Evolutionary conservation across 2,329 filamentous ascomycete genomes (phyloP).

Genomic region (Verruconis gallopava): DNA sequence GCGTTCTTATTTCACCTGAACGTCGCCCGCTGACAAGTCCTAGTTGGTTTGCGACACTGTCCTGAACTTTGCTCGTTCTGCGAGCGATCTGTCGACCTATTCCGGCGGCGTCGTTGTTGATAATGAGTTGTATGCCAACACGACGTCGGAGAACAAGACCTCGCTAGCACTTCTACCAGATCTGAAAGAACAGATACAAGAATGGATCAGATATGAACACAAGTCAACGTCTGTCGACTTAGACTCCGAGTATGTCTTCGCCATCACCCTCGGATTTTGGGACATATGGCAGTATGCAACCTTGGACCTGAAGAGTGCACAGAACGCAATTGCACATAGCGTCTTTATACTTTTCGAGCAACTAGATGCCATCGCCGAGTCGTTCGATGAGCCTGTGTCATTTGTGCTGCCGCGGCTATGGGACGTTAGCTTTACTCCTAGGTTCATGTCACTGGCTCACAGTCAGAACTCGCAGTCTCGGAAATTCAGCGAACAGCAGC

Average conservation of each 20-base stretch:
- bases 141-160: constrained; percentile 14
- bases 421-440: constrained; percentile 25
- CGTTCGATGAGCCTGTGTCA: constrained; percentile 16
- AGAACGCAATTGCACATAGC: constrained; percentile 21
- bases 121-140: constrained; percentile 20
- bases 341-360: constrained; percentile 22
- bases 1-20: not conserved
- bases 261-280: constrained; percentile 25
- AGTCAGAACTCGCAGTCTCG: constrained; percentile 14
- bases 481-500: constrained; percentile 22
- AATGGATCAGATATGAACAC: constrained; percentile 21
- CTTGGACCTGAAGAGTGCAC: constrained; percentile 18
- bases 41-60: constrained; percentile 24
- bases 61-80: constrained; percentile 25
- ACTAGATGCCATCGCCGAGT: constrained; percentile 21
- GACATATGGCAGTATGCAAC: constrained; percentile 23
- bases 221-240: constrained; percentile 16
- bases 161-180: constrained; percentile 18
- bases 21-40: constrained; percentile 15
- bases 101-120: constrained; percentile 19
- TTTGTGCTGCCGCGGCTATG: constrained; percentile 21
- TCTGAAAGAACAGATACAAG: constrained; percentile 25
- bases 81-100: not conserved
- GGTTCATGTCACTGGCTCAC: constrained; percentile 16
- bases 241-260: constrained; percentile 21